Percentiles rank a stretch among this genome's conserved stretches.
phyloP scores from a whole-genome alignment of 371 early-diverging fungal species.

The Lichtheimia hyalospora region DNA sequence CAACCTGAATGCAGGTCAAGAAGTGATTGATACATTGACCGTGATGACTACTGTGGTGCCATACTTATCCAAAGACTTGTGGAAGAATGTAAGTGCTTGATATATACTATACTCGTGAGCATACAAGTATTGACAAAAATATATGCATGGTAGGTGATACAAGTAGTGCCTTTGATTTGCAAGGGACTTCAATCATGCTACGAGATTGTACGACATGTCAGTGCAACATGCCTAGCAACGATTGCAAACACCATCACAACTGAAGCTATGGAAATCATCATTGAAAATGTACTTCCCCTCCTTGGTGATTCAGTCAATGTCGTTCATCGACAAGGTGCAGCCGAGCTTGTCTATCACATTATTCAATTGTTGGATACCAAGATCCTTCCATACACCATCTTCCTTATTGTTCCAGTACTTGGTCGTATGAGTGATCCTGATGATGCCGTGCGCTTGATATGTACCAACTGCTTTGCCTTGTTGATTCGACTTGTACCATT shows the following conservation, averaged over 20 bases:
- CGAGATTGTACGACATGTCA: constrained; percentile 78
- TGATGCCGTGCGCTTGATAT: constrained; percentile 83
- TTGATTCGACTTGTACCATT: constrained; percentile 93
- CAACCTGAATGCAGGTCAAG: constrained; percentile 57
- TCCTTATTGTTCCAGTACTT: constrained; percentile 94
- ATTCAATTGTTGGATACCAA: constrained; percentile 70
- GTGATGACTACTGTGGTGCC: constrained; percentile 71
- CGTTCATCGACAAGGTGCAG: constrained; percentile 84
- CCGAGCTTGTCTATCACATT: constrained; percentile 71
- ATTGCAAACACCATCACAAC: constrained; percentile 69
- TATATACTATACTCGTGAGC: background rate
- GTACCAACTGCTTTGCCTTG: constrained; percentile 92
- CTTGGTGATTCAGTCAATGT: constrained; percentile 73
- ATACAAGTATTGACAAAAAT: background rate
- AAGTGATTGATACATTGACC: constrained; percentile 78
- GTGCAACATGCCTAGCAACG: constrained; percentile 78
- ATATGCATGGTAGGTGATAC: constrained; percentile 33
- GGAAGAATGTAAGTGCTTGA: constrained; percentile 18
- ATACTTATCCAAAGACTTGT: constrained; percentile 55
- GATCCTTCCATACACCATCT: constrained; percentile 92
- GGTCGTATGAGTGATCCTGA: constrained; percentile 97
- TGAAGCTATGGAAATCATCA: constrained; percentile 77
- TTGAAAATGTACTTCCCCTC: constrained; percentile 76
- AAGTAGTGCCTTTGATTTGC: constrained; percentile 65
- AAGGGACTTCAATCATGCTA: constrained; percentile 69